phyloP scores from a whole-genome alignment of 164 flowering plant genomes.

The Sedum album region DNA sequence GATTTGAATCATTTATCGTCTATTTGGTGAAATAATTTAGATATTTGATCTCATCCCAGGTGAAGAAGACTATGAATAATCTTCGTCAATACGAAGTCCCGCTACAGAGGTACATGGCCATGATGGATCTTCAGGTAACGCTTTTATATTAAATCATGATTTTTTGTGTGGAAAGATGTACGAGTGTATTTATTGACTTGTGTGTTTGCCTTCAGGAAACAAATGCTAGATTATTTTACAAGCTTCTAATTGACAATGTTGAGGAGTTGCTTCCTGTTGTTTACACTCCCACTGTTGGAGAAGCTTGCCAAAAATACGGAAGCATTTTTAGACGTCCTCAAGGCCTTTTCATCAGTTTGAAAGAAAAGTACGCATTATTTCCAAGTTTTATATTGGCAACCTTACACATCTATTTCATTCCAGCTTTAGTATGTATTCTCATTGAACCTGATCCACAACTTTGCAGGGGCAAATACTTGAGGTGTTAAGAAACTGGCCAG shows the following conservation, averaged over 20 bases:
- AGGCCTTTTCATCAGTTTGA: slow-evolving; percentile 31
- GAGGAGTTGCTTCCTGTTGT: slow-evolving; percentile 33
- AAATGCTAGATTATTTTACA: slow-evolving; percentile 15
- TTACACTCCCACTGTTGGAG: slow-evolving; percentile 32
- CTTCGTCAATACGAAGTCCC: slow-evolving; percentile 25
- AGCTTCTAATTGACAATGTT: slow-evolving; percentile 31
- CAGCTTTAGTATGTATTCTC: neutral
- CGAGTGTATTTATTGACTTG: neutral
- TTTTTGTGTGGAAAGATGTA: neutral
- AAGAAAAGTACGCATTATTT: slow-evolving; percentile 20
- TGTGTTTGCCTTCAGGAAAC: slow-evolving; percentile 11
- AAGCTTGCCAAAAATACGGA: slow-evolving; percentile 34
- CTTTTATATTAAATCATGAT: too few species aligned
- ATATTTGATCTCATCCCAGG: neutral
- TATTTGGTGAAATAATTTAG: neutral
- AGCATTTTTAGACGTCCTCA: slow-evolving; percentile 29
- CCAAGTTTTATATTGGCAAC: neutral
- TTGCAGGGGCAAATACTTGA: slow-evolving; percentile 33
- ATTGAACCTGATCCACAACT: neutral
- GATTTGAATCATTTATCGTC: neutral
- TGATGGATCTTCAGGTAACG: slow-evolving; percentile 28
- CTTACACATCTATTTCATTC: neutral
- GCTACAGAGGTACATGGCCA: slow-evolving; percentile 25
- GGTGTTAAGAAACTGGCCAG: slow-evolving; percentile 36
- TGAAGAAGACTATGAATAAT: slow-evolving; percentile 14